Evolutionary conservation across 2,329 filamentous ascomycete genomes (phyloP), one percentile per base, ranked within the genome.

Genomic region (Alternaria sp.): DNA sequence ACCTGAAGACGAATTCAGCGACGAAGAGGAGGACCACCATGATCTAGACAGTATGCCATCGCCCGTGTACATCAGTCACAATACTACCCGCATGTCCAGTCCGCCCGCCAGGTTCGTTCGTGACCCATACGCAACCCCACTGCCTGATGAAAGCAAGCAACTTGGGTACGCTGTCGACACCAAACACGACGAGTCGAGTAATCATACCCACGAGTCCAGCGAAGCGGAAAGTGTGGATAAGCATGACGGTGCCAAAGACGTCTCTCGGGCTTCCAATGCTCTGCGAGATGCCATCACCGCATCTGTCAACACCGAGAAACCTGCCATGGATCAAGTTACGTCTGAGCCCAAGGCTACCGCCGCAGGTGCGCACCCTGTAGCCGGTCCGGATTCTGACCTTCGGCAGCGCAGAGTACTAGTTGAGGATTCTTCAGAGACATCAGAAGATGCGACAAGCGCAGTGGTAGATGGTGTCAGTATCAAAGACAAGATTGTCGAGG

Each of bases 21-120:
- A 75, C 43, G 71, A 75, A 21, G 67, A 72, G 33, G 64, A 67
- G 6, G 60, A 72, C 30, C 43, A 60, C 20, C 21, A 60, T 6
- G 63, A 66, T 21, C 49, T 65, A 18, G 70, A 72, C 8, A 69
- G 67, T 56, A 45, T 72, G 25, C 63, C 68, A 37, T 75, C 72
- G 21, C 72, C 72, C 4, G 46, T 72, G 12, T 56, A 59, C 44
- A 68, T 72, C 28, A 61, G 64, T n/a, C 46, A 50, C 28, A 60
- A 56, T 20, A 37, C 37, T 15, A 41, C 33, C 14, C 61, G 61
- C 20, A 44, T 54, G 50, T 21, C 53, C 18, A 62, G 63, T 9
- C 41, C 56, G 21, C 7, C 55, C 12, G 23, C 44, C 12, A 58
- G 45, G 3, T 67, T 66, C n/a, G 50, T 60, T 25, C 56, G 62